A percentile compares a stretch with the other conserved stretches of the same genome.
These are phyloP conservation scores for Tylopilus subfusipes DNA, from an alignment of 768 basidiomycete genomes.

Conservation along the genomic window DNA sequence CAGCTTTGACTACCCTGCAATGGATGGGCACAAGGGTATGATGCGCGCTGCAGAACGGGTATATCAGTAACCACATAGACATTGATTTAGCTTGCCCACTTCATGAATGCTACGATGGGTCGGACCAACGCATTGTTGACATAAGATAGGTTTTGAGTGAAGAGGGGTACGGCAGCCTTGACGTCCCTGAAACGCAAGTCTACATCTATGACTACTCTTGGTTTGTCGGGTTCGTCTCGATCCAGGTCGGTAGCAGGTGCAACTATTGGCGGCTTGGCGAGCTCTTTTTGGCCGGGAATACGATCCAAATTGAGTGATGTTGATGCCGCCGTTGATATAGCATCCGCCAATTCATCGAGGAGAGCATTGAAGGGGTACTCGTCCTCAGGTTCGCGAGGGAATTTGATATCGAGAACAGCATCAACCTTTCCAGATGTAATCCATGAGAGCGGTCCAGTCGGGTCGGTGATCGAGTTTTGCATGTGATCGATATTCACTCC, in stretches of 20 bases:
- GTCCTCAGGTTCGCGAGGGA: slow-evolving; percentile 77
- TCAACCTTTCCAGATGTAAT: slow-evolving; percentile 96
- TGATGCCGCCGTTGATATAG: slow-evolving; percentile 63
- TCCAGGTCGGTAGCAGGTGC: slow-evolving; percentile 53
- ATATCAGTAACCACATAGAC: neutral
- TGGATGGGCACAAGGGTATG: slow-evolving; percentile 92
- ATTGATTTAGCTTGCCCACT: slow-evolving; percentile 49
- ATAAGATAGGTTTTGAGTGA: slow-evolving; percentile 83
- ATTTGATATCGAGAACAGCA: slow-evolving; percentile 96
- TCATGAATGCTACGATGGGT: slow-evolving; percentile 98
- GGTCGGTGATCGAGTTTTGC: slow-evolving; percentile 74
- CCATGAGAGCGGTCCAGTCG: slow-evolving; percentile 89
- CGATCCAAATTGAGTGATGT: slow-evolving; percentile 47
- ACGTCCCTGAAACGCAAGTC: slow-evolving; percentile 93
- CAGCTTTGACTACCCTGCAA: slow-evolving; percentile 79
- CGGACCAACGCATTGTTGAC: slow-evolving; percentile 89
- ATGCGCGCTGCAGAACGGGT: slow-evolving; percentile 61
- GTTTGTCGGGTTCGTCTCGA: slow-evolving; percentile 30
- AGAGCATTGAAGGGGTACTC: slow-evolving; percentile 73
- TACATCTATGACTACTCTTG: slow-evolving; percentile 78
- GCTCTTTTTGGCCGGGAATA: slow-evolving; percentile 83
- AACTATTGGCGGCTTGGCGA: slow-evolving; percentile 81
- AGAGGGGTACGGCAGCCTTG: slow-evolving; percentile 92
- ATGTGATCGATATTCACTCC: slow-evolving; percentile 96
- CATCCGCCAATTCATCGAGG: slow-evolving; percentile 87